These are phyloP conservation scores for Nemania sp. DNA, from an alignment of 2,329 filamentous ascomycete species.

Conservation along the genomic window DNA sequence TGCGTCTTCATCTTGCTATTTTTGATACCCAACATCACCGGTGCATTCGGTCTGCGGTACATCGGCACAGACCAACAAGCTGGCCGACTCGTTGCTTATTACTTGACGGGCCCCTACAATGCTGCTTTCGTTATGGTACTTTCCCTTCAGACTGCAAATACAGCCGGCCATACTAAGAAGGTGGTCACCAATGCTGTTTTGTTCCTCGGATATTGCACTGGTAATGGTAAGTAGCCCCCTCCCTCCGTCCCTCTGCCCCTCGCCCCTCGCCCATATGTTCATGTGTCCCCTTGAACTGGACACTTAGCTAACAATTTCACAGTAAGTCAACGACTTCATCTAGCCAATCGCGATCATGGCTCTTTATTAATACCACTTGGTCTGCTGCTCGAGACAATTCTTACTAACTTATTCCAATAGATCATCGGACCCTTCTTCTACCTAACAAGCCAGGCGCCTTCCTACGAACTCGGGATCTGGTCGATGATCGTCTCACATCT, in stretches of 20 bases:
- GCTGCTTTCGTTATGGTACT: conserved; percentile 55
- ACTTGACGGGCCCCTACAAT: conserved; percentile 58
- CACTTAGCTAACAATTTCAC: not conserved
- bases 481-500: conserved; percentile 59
- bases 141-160: conserved; percentile 45
- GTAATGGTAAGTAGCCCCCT: conserved; percentile 43
- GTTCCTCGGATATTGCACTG: conserved; percentile 56
- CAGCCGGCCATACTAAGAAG: conserved; percentile 59
- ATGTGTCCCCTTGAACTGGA: not conserved
- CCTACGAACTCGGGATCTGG: conserved; percentile 56
- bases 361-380: too few relatives aligned
- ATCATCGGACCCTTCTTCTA: conserved; percentile 60
- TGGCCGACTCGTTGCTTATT: conserved; percentile 56
- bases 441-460: conserved; percentile 50
- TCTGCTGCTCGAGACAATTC: too few relatives aligned
- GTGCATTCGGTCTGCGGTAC: conserved; percentile 56
- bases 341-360: too few relatives aligned
- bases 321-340: conserved; percentile 12
- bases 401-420: conserved; percentile 19
- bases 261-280: too few relatives aligned
- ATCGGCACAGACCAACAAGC: conserved; percentile 48
- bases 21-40: conserved; percentile 55
- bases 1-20: conserved; percentile 50
- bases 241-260: too few relatives aligned
- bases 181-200: conserved; percentile 61